Conservation (phyloP, 441 rosid genomes). For the Macaranga tanarius region DNA sequence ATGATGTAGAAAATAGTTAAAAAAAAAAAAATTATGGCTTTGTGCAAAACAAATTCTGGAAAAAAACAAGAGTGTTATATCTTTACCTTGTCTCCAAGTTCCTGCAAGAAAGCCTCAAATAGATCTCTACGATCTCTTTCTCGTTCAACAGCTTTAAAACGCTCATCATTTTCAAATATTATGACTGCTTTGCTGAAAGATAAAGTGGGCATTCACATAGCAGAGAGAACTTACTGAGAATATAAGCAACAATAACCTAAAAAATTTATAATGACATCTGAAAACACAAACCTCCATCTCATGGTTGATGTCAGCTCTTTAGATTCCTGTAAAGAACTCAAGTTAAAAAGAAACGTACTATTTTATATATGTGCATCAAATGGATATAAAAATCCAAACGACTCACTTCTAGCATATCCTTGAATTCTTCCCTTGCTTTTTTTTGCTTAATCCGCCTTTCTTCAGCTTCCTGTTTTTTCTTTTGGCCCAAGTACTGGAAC, state of each 20-base stretch:
- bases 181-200: slow-evolving; percentile 69
- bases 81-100: slow-evolving; percentile 84
- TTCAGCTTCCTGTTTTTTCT: slow-evolving; percentile 89
- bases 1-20: neutral
- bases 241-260: slow-evolving; percentile 24
- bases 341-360: neutral
- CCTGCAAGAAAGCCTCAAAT: slow-evolving; percentile 73
- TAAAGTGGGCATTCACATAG: neutral
- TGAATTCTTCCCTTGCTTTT: slow-evolving; percentile 89
- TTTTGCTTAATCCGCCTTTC: slow-evolving; percentile 90
- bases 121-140: slow-evolving; percentile 86
- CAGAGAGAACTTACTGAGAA: slow-evolving; percentile 22
- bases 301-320: slow-evolving; percentile 67
- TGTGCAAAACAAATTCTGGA: neutral
- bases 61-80: neutral
- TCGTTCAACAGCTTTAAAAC: slow-evolving; percentile 92
- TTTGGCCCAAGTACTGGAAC: slow-evolving; percentile 84
- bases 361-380: slow-evolving; percentile 1
- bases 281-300: slow-evolving; percentile 80
- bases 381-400: slow-evolving; percentile 11
- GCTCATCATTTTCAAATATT: slow-evolving; percentile 89
- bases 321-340: slow-evolving; percentile 57
- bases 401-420: slow-evolving; percentile 88
- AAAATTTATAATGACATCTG: slow-evolving; percentile 1
- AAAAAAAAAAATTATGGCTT: neutral